Conservation (phyloP, 805 yeast species). For the Myxozyma mucilagina region DNA sequence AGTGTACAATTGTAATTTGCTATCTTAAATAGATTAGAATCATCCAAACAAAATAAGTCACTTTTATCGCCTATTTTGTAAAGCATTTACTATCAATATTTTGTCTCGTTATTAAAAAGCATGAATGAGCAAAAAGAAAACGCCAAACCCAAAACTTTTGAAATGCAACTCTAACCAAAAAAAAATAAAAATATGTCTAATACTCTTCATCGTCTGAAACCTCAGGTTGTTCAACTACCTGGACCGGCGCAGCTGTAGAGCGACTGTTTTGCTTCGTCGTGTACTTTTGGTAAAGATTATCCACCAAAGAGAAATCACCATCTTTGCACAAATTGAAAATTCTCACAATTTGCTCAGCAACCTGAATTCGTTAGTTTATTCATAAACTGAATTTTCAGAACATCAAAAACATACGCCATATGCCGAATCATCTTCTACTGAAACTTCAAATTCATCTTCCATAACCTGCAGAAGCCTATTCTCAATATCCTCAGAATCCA, state of each 20-base stretch:
- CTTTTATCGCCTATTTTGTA: too few relatives aligned
- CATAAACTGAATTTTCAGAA: background rate
- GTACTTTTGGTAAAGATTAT: constrained; percentile 61
- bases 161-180: background rate
- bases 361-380: constrained; percentile 35
- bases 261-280: constrained; percentile 49
- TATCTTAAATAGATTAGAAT: too few relatives aligned
- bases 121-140: too few relatives aligned
- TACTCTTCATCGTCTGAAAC: constrained; percentile 50
- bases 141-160: constrained; percentile 6
- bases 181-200: background rate
- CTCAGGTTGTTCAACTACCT: constrained; percentile 49
- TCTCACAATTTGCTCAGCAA: constrained; percentile 66
- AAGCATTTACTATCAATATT: too few relatives aligned
- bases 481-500: constrained; percentile 79
- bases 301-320: constrained; percentile 56
- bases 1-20: background rate
- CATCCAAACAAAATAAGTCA: too few relatives aligned
- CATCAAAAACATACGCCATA: constrained; percentile 40
- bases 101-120: too few relatives aligned
- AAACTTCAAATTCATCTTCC: constrained; percentile 92
- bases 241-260: constrained; percentile 38
- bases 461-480: constrained; percentile 83
- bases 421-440: constrained; percentile 87
- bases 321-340: constrained; percentile 64